Conservation (phyloP, 768 basidiomycete genomes). For the Suillus americanus region DNA sequence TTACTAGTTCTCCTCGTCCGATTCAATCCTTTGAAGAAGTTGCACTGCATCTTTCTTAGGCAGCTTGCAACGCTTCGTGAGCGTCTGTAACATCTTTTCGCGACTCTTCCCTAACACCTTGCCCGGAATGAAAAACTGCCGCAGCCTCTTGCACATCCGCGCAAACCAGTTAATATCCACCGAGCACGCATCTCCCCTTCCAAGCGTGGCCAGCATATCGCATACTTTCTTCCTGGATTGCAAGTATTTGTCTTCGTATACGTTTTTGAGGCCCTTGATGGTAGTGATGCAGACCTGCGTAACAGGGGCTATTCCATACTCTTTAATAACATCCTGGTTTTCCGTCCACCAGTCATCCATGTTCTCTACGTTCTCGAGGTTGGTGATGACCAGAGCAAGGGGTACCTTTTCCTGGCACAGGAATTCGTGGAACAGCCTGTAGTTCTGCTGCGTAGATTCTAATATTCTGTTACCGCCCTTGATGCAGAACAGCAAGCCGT, state of each 20-base stretch:
- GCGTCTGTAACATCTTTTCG: not conserved
- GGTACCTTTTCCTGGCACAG: slow-evolving; percentile 34
- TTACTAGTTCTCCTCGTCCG: not conserved
- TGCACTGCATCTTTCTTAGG: slow-evolving; percentile 19
- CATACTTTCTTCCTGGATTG: slow-evolving; percentile 23
- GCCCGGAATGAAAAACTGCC: not conserved
- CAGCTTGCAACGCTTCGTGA: slow-evolving; percentile 29
- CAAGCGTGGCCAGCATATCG: slow-evolving; percentile 14
- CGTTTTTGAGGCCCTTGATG: slow-evolving; percentile 5
- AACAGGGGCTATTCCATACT: slow-evolving; percentile 20
- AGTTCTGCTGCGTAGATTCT: slow-evolving; percentile 27
- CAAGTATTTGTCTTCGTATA: slow-evolving; percentile 10
- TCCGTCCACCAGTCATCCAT: slow-evolving; percentile 37
- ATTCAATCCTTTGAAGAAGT: slow-evolving; percentile 19
- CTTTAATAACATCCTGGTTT: slow-evolving; percentile 23
- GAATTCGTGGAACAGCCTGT: slow-evolving; percentile 32
- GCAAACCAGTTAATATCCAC: not conserved
- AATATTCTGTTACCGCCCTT: slow-evolving; percentile 28
- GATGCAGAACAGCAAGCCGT: slow-evolving; percentile 38
- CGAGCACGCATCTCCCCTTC: not conserved
- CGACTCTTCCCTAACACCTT: not conserved
- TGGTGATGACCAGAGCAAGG: slow-evolving; percentile 32
- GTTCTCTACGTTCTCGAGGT: slow-evolving; percentile 33
- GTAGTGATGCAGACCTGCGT: slow-evolving; percentile 34
- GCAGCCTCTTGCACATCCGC: not conserved